These are phyloP conservation scores for Trichoderma sp. DNA, from an alignment of 2,329 filamentous ascomycete genomes.

Conservation along the genomic window DNA sequence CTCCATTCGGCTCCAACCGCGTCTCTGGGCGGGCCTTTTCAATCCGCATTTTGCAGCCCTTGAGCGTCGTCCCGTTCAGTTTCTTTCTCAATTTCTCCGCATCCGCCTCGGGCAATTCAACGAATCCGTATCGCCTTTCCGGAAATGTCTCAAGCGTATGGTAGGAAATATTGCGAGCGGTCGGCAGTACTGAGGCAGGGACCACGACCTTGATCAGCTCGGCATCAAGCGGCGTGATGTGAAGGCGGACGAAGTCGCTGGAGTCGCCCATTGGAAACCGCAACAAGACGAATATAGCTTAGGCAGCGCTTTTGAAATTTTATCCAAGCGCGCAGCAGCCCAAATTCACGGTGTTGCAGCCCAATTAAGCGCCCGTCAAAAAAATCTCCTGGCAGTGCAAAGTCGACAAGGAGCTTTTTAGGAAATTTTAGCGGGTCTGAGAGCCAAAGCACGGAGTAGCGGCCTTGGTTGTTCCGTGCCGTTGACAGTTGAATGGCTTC, in stretches of 20 bases:
- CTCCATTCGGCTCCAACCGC: slow-evolving; percentile 37
- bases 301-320: background rate
- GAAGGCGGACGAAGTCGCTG: slow-evolving; percentile 53
- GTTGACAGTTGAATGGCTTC: background rate
- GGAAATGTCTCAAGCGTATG: slow-evolving; percentile 85
- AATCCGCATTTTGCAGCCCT: slow-evolving; percentile 80
- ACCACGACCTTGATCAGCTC: slow-evolving; percentile 73
- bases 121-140: slow-evolving; percentile 85
- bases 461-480: slow-evolving; percentile 14
- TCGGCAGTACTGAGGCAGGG: slow-evolving; percentile 63
- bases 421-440: slow-evolving; percentile 22
- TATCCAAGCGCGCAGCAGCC: background rate
- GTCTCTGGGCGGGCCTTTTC: slow-evolving; percentile 71
- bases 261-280: slow-evolving; percentile 19
- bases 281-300: background rate
- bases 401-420: slow-evolving; percentile 18
- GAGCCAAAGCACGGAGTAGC: background rate
- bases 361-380: slow-evolving; percentile 16
- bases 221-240: slow-evolving; percentile 84
- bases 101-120: slow-evolving; percentile 78
- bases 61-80: slow-evolving; percentile 81
- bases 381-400: background rate
- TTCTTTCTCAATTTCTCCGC: slow-evolving; percentile 92
- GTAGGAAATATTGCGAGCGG: slow-evolving; percentile 81
- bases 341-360: background rate